Conservation (phyloP, 768 basidiomycete genomes). For the Mycena amicta region DNA sequence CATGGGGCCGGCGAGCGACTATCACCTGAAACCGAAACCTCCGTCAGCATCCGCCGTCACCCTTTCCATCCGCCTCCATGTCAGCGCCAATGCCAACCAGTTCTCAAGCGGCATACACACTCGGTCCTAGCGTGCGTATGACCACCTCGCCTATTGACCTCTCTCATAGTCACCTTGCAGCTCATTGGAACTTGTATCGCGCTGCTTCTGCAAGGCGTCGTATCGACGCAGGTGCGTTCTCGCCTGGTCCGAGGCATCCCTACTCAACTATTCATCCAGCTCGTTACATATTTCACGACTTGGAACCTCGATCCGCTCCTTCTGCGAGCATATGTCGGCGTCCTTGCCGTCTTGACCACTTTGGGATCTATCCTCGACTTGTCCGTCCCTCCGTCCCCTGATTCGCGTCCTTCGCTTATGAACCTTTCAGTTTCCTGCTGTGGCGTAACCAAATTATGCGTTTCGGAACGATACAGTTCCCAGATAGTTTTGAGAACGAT, state of each 20-base stretch:
- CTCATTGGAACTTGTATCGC: neutral
- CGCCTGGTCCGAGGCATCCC: neutral
- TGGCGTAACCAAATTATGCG: neutral
- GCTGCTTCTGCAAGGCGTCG: neutral
- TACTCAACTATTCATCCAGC: neutral
- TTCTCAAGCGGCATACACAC: no score
- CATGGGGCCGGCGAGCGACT: no score
- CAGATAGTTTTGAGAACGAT: neutral
- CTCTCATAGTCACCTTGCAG: no score
- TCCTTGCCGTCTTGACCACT: neutral
- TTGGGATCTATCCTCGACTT: neutral
- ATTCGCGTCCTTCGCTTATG: neutral
- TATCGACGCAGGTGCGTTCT: neutral
- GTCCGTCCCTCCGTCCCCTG: neutral
- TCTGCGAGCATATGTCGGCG: neutral
- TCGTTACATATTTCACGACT: neutral
- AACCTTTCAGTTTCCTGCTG: neutral
- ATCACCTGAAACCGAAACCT: no score
- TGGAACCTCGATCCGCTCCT: neutral
- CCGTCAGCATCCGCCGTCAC: no score
- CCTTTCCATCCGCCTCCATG: no score
- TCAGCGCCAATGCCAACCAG: no score
- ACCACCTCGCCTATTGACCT: no score
- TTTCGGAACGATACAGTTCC: neutral
- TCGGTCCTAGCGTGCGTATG: no score